Conservation (phyloP, 2,329 filamentous ascomycete species). For the Ceratocystis harringtonii region DNA sequence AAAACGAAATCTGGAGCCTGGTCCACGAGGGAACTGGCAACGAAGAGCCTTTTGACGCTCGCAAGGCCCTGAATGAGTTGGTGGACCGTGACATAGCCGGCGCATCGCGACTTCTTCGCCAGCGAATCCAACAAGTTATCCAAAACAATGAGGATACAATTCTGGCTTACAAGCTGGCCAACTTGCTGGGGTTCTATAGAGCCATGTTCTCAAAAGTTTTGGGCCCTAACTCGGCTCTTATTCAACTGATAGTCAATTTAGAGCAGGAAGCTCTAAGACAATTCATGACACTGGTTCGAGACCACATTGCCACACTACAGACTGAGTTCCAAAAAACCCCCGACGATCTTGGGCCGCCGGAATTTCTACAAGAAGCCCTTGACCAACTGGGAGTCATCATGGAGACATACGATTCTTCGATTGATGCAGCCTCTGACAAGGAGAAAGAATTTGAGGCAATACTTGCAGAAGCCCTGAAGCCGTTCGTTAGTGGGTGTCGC, state of each 20-base stretch:
- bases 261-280: constrained; percentile 66
- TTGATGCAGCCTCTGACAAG: constrained; percentile 42
- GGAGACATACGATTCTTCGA: constrained; percentile 73
- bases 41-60: constrained; percentile 55
- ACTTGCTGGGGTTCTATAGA: constrained; percentile 77
- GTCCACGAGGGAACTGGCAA: constrained; percentile 38
- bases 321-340: constrained; percentile 55
- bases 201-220: constrained; percentile 71
- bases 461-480: constrained; percentile 66
- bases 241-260: constrained; percentile 52
- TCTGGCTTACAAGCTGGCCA: constrained; percentile 76
- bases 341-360: constrained; percentile 58
- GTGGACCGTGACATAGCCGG: constrained; percentile 75
- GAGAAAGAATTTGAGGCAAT: constrained; percentile 61
- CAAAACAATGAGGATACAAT: constrained; percentile 85
- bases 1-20: constrained; percentile 71
- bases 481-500: constrained; percentile 64
- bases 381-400: constrained; percentile 65
- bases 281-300: constrained; percentile 67
- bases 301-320: constrained; percentile 63
- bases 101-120: constrained; percentile 69
- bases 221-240: constrained; percentile 50
- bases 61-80: constrained; percentile 67
- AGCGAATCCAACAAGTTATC: constrained; percentile 80
- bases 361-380: constrained; percentile 67